Evolutionary conservation across 2,329 filamentous ascomycete genomes (phyloP).

Genomic region (Penicillium sp.): DNA sequence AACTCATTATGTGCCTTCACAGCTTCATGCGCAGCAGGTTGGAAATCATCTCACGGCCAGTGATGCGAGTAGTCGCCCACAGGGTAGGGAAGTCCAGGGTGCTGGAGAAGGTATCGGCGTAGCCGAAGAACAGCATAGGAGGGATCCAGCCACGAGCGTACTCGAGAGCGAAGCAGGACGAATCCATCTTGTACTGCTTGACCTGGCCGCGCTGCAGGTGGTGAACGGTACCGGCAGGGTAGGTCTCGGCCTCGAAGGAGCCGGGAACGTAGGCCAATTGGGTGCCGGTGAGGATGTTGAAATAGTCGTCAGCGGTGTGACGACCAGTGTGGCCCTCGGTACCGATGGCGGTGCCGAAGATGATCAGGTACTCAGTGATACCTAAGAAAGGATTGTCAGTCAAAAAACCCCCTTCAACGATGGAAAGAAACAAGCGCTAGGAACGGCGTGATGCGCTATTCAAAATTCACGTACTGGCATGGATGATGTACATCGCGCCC

Average conservation of each 20-base stretch:
- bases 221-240: constrained; percentile 40
- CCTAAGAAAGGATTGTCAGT: constrained; percentile 20
- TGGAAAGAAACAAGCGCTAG: neutral
- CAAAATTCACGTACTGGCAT: constrained; percentile 64
- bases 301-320: constrained; percentile 92
- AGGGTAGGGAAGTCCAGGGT: constrained; percentile 84
- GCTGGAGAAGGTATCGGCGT: constrained; percentile 75
- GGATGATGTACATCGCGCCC: constrained; percentile 88
- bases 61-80: constrained; percentile 75
- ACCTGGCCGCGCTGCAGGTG: constrained; percentile 63
- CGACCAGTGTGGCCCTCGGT: constrained; percentile 87
- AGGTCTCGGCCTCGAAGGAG: constrained; percentile 39
- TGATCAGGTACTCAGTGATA: constrained; percentile 86
- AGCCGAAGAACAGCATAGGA: constrained; percentile 88
- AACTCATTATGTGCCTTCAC: constrained; percentile 39
- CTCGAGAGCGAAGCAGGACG: constrained; percentile 41
- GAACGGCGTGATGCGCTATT: neutral
- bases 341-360: constrained; percentile 69
- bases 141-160: constrained; percentile 75
- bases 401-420: neutral
- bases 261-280: constrained; percentile 43
- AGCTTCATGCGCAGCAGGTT: constrained; percentile 74
- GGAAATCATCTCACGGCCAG: constrained; percentile 71
- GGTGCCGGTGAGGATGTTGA: constrained; percentile 70
- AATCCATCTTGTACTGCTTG: constrained; percentile 64